Conservation (phyloP, 768 basidiomycete species). For the Amanita muscaria region DNA sequence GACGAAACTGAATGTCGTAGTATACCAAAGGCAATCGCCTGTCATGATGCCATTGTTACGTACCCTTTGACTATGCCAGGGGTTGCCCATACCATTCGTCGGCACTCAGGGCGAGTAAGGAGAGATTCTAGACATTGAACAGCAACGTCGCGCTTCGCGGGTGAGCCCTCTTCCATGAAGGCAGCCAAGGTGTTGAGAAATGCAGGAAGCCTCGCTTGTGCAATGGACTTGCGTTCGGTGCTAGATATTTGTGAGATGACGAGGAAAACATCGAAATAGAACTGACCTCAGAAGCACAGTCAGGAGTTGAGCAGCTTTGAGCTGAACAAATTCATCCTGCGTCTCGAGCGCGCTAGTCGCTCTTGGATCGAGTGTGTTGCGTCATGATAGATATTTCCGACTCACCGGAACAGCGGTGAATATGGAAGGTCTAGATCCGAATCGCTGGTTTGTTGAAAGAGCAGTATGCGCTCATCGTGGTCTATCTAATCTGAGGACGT, state of each 20-base stretch:
- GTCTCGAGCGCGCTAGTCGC: slow-evolving; percentile 61
- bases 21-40: background rate
- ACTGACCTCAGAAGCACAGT: slow-evolving; percentile 74
- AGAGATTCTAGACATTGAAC: slow-evolving; percentile 88
- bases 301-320: slow-evolving; percentile 82
- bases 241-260: slow-evolving; percentile 1
- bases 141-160: slow-evolving; percentile 77
- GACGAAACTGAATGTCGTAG: slow-evolving; percentile 47
- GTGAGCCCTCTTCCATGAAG: slow-evolving; percentile 49
- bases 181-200: slow-evolving; percentile 52
- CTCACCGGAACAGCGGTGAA: slow-evolving; percentile 64
- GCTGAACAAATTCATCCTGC: slow-evolving; percentile 91
- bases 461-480: slow-evolving; percentile 77
- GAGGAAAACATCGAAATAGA: background rate
- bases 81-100: slow-evolving; percentile 74
- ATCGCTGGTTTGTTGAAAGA: slow-evolving; percentile 57
- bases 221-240: slow-evolving; percentile 2
- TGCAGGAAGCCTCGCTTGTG: slow-evolving; percentile 31
- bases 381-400: background rate
- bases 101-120: slow-evolving; percentile 70
- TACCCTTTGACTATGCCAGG: slow-evolving; percentile 64
- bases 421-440: slow-evolving; percentile 78
- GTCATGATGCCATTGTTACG: slow-evolving; percentile 10
- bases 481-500: slow-evolving; percentile 34
- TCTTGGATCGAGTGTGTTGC: background rate